A percentile compares a stretch with the other conserved stretches of the same genome.
Conservation (phyloP, 2,329 filamentous ascomycete genomes). For the Calonectria fujianensis region DNA sequence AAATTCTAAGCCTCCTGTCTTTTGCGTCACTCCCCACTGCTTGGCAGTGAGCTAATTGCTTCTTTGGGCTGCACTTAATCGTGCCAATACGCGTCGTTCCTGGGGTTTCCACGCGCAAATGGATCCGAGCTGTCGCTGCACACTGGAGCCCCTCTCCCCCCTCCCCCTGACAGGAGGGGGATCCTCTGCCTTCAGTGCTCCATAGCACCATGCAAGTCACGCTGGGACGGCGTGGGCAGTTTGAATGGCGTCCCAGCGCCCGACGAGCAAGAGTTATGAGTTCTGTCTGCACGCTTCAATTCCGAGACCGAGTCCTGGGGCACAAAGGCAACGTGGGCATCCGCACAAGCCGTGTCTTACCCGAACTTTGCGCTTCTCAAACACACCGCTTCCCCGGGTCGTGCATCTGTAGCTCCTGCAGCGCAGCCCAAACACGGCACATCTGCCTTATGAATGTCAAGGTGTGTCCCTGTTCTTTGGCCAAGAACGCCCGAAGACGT, state of each 20-base stretch:
- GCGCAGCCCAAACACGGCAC: conserved; percentile 23
- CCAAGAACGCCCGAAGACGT: conserved; percentile 22
- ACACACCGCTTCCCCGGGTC: conserved; percentile 40
- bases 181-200: conserved; percentile 24
- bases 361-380: conserved; percentile 34
- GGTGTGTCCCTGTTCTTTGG: conserved; percentile 6
- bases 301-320: conserved; percentile 24
- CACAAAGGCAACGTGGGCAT: conserved; percentile 29
- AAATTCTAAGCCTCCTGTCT: conserved; percentile 24
- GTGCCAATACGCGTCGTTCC: conserved; percentile 19
- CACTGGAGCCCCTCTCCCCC: background rate
- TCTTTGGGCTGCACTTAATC: conserved; percentile 29
- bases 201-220: conserved; percentile 48
- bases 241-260: conserved; percentile 32
- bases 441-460: conserved; percentile 2
- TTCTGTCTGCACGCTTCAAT: conserved; percentile 32
- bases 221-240: conserved; percentile 39
- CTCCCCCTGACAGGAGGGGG: conserved; percentile 10
- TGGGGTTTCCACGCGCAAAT: conserved; percentile 27
- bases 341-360: conserved; percentile 32
- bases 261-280: conserved; percentile 5
- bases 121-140: conserved; percentile 12
- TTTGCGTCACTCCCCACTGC: conserved; percentile 22
- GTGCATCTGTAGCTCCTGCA: conserved; percentile 37
- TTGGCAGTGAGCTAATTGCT: conserved; percentile 8